Conservation (phyloP, 2,329 filamentous ascomycete species). For the Cytospora leucostoma region DNA sequence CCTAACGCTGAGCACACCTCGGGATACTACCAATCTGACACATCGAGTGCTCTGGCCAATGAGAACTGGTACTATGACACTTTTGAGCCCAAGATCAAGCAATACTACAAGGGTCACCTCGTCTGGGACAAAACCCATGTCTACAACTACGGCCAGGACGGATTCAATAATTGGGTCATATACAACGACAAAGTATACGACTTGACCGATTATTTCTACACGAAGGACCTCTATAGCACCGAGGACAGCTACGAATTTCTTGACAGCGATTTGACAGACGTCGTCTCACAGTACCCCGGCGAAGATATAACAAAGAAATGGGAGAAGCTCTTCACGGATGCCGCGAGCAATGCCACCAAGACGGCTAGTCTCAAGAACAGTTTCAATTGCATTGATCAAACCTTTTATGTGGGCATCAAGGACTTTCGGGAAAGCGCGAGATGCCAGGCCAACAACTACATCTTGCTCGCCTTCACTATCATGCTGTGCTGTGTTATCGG, state of each 20-base stretch:
- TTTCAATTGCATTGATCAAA: conserved; percentile 77
- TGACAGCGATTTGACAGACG: conserved; percentile 63
- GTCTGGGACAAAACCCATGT: conserved; percentile 68
- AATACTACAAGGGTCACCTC: conserved; percentile 84
- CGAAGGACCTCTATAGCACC: conserved; percentile 60
- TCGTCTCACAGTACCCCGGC: conserved; percentile 78
- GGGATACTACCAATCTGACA: conserved; percentile 60
- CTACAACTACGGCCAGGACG: conserved; percentile 63
- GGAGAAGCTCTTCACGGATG: conserved; percentile 52
- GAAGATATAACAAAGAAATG: conserved; percentile 71
- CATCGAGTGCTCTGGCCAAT: conserved; percentile 58
- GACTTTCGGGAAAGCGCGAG: conserved; percentile 79
- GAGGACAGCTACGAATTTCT: conserved; percentile 68
- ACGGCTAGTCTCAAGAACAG: conserved; percentile 60
- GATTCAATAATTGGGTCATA: conserved; percentile 76
- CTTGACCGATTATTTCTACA: conserved; percentile 88
- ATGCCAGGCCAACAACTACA: conserved; percentile 89
- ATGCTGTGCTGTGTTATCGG: conserved; percentile 78
- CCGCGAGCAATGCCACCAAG: conserved; percentile 53
- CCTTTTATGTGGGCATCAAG: conserved; percentile 78
- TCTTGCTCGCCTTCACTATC: conserved; percentile 84
- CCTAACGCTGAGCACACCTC: conserved; percentile 67
- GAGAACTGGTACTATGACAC: conserved; percentile 74
- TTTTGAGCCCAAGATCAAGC: conserved; percentile 78
- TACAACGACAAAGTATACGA: conserved; percentile 80